phyloP scores from a whole-genome alignment of 441 rosid genomes.

The Populus hybrid region DNA sequence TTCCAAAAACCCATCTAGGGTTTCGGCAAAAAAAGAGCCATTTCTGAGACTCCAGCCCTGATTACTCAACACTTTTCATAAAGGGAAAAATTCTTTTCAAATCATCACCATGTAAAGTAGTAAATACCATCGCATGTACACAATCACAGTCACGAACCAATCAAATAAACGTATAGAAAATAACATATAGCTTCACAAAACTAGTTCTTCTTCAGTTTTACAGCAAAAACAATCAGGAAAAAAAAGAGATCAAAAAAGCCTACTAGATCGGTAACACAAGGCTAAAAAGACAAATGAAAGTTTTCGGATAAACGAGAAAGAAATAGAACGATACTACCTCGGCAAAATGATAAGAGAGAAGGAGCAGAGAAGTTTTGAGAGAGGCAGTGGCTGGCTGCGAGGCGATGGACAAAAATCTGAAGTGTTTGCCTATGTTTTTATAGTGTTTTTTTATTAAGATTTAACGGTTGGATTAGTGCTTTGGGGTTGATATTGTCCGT shows the following conservation, averaged over 20 bases:
- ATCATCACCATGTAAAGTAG: neutral
- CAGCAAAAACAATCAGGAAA: neutral
- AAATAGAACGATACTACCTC: neutral
- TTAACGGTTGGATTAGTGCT: no score
- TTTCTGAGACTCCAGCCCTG: conserved; percentile 23
- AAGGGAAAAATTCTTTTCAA: no score
- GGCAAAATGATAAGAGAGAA: neutral
- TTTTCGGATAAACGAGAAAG: neutral
- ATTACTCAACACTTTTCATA: no score
- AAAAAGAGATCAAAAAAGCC: neutral
- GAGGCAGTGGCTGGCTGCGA: neutral
- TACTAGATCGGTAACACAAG: neutral
- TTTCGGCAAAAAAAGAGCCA: conserved; percentile 11
- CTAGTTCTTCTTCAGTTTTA: neutral
- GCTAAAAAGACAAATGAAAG: neutral
- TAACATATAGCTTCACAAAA: no score
- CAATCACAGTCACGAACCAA: neutral
- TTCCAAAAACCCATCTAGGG: no score
- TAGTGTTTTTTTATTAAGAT: no score
- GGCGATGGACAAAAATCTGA: no score
- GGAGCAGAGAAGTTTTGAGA: neutral
- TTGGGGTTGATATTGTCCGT: no score
- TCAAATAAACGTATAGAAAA: neutral
- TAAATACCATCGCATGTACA: neutral
- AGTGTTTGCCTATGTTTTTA: no score